These are phyloP conservation scores for Lippia alba DNA, from an alignment of 305 asterid species.

Conservation along the genomic window DNA sequence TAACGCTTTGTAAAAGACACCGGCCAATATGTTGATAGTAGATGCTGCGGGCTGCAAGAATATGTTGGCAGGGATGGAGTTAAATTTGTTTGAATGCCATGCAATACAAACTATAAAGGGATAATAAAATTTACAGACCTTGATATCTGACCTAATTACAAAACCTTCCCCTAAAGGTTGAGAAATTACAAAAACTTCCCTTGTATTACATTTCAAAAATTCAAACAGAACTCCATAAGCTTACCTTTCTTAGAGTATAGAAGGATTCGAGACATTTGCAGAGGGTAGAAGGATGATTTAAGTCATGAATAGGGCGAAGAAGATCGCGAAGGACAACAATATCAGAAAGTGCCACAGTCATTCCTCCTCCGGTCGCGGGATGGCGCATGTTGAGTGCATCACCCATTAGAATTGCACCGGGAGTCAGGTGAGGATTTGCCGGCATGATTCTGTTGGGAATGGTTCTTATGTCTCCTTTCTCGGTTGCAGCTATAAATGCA, in stretches of 20 bases:
- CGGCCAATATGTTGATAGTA: conserved; percentile 80
- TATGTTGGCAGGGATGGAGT: background rate
- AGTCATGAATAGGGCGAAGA: conserved; percentile 56
- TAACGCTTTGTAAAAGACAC: conserved; percentile 73
- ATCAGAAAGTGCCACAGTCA: conserved; percentile 86
- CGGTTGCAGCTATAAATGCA: conserved; percentile 61
- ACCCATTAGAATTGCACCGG: conserved; percentile 75
- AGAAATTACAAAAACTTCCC: too few species aligned
- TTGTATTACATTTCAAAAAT: too few species aligned
- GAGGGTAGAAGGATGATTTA: conserved; percentile 52
- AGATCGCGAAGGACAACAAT: conserved; percentile 81
- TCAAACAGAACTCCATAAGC: background rate
- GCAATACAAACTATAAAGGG: too few species aligned
- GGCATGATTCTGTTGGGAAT: conserved; percentile 93
- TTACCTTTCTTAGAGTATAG: conserved; percentile 74
- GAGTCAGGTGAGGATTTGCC: conserved; percentile 79
- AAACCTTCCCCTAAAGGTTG: too few species aligned
- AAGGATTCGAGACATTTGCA: conserved; percentile 78
- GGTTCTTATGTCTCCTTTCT: conserved; percentile 70
- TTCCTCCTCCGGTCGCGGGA: conserved; percentile 90
- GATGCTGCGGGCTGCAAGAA: conserved; percentile 80
- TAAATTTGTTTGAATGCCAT: too few species aligned
- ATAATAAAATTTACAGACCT: too few species aligned
- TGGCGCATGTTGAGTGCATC: conserved; percentile 92
- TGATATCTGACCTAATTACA: too few species aligned